Evolutionary conservation across 2,329 filamentous ascomycete genomes (phyloP), one percentile per base, ranked within the genome.

Genomic region (Pseudogymnoascus sp.): DNA sequence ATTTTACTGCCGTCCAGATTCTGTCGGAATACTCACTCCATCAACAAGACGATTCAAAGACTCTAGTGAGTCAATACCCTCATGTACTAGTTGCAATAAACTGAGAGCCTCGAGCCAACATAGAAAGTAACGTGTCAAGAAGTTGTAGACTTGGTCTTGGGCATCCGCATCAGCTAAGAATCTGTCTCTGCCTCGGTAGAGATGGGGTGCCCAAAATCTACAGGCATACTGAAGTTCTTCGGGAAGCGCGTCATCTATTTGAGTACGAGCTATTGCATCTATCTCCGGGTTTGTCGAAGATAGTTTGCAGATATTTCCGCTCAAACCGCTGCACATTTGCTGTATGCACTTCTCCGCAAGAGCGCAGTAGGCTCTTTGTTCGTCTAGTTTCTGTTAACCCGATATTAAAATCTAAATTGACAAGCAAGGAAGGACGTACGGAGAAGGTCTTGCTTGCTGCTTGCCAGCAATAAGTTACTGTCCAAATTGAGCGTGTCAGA

Each of bases 301-400:
- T 26, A 63, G 11, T 21, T 31, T 62, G 35, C 65, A 69, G n/a
- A 69, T 65, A 33, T 68, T 59, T 47, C 61, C 33, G 19, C 44
- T 64, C 3, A 67, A 62, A 6, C 31, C 26, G 10, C 35, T 42
- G 5, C 59, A 47, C 76, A 75, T 47, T 78, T 72, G 1, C 69
- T 69, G 31, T 79, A 79, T 0, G 79, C 69, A 0, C 77, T 78
- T 4, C 79, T 64, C 0, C 79, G 68, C 11, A 72, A 78, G 38
- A 26, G 42, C 19, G 24, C 42, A 47, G 21, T 26, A 47, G 21
- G 42, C 42, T n/a, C 5, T 47, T 8, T 47, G 5, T 14, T 47
- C 21, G 4, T 47, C 42, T 47, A 47, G 8, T 11, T 14, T 47
- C 7, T 6, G 11, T 47, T 47, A 47, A 47, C 7, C 13, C 6